Conservation (phyloP, 2,329 filamentous ascomycete genomes). For the Phaeosphaeria sp. region DNA sequence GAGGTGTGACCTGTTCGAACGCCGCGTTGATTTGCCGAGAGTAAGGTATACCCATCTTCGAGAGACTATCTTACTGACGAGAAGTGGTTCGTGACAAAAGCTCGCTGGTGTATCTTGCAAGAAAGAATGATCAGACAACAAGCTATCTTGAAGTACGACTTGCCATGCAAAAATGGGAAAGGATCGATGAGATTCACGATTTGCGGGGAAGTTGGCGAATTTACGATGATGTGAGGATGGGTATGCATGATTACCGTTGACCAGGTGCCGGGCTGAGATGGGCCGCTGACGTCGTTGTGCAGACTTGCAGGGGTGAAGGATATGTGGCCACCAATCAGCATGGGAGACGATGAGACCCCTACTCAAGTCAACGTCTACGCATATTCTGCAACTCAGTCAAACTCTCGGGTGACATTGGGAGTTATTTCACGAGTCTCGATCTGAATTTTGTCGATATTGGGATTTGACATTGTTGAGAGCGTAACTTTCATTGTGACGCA, state of each 20-base stretch:
- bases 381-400: background rate
- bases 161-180: background rate
- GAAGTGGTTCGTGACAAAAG: background rate
- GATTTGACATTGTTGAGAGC: no score
- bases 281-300: slow-evolving; percentile 26
- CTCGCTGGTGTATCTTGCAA: no score
- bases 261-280: slow-evolving; percentile 6
- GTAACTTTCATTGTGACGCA: no score
- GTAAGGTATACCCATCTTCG: slow-evolving; percentile 59
- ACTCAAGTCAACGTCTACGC: background rate
- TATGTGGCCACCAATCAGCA: background rate
- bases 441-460: no score
- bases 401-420: no score
- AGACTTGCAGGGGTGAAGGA: slow-evolving; percentile 13
- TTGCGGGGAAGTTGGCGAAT: background rate
- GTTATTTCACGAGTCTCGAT: no score
- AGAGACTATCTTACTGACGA: background rate
- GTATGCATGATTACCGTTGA: slow-evolving; percentile 1
- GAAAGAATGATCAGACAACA: background rate
- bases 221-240: background rate
- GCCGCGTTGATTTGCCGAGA: slow-evolving; percentile 59
- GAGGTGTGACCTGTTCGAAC: slow-evolving; percentile 60
- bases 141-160: background rate
- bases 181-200: background rate
- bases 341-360: background rate